Base-by-base conservation (phyloP, 2,329 filamentous ascomycete genomes). In the Colletotrichum sp. region DNA sequence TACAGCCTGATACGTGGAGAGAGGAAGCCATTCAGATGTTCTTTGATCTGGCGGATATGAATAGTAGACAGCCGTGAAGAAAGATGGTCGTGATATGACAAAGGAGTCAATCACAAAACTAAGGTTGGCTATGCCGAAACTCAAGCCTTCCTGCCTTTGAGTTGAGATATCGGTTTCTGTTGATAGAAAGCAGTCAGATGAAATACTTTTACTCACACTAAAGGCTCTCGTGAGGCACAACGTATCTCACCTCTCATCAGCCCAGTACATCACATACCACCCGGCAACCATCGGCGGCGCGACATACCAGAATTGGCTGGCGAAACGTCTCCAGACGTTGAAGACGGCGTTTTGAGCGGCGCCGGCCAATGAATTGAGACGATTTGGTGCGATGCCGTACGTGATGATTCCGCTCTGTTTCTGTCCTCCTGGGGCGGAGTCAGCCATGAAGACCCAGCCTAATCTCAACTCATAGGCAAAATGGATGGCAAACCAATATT, bases 311-410 rank as follows among this genome's bases (percentile, higher is more conserved):
- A 98, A 92, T 90, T 99, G 96, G 81, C 90, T 87, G 85, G 92
- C 93, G 87, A 94, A 95, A 82, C 97, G 93, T 86, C 97, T 93
- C 91, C 94, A 98, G 81, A 92, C 93, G 92, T 99, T 99, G 93
- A 98, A 99, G 89, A 99, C 88, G 83, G 96, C 96, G 80, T 93
- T 94, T 81, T 62, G 59, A 32, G 59, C 59, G 28, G 1, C 28
- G 18, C 95, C 95, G 78, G 95, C 95, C 80, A 98, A 90, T 78
- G 96, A 94, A 82, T 95, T 93, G 89, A 98, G 96, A 84, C 95
- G 94, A 91, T 99, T 99, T 80, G 94, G 87, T 80, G 95, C 93
- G 80, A 99, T 85, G 79, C 93, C 91, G 88, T 97, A 99, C 82
- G 88, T 87, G 82, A 92, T 84, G 81, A 93, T 91, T 77, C 92